These are phyloP conservation scores for Abrus precatorius DNA, from an alignment of 306 rosid genomes.

Conservation along the genomic window DNA sequence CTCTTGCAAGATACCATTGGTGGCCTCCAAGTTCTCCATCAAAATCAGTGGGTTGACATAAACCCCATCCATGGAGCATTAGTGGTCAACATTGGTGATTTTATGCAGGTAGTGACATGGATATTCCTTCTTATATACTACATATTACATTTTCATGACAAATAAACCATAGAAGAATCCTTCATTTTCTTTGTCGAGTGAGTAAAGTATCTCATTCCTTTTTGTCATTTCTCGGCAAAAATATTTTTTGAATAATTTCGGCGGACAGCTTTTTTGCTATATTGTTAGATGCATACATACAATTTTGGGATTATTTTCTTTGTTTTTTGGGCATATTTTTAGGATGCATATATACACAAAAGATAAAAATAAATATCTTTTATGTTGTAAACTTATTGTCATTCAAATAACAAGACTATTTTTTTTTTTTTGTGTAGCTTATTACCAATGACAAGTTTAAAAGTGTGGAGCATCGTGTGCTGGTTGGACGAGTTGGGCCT, in stretches of 20 bases:
- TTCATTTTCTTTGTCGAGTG: background rate
- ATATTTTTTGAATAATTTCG: too few species aligned
- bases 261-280: too few species aligned
- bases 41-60: conserved; percentile 74
- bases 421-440: conserved; percentile 53
- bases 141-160: too few species aligned
- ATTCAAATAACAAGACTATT: too few species aligned
- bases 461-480: conserved; percentile 80
- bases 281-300: too few species aligned
- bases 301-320: too few species aligned
- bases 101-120: conserved; percentile 66
- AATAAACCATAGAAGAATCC: background rate
- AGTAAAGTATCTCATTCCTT: background rate
- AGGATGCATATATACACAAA: too few species aligned
- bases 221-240: background rate
- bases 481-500: conserved; percentile 65
- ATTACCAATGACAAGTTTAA: conserved; percentile 80
- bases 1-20: conserved; percentile 78
- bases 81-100: conserved; percentile 79
- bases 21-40: conserved; percentile 82
- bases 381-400: too few species aligned
- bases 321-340: too few species aligned
- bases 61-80: conserved; percentile 67
- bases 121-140: background rate
- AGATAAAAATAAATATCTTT: too few species aligned